Evolutionary conservation across 2,329 filamentous ascomycete genomes (phyloP).

Genomic region (Hypoxylon sp.): DNA sequence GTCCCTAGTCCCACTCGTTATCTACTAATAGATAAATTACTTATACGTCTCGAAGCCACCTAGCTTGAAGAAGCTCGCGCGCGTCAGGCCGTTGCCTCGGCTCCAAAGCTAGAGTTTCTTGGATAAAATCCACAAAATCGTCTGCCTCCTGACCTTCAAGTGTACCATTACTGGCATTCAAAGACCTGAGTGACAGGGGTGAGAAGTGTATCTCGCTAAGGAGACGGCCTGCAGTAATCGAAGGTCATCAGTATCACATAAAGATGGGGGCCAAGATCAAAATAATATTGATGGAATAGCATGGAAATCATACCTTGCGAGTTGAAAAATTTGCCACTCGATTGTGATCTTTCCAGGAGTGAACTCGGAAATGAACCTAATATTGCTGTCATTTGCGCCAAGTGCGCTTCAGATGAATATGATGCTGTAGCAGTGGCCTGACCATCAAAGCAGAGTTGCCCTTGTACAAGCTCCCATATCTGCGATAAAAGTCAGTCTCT

Average conservation of each 20-base stretch:
- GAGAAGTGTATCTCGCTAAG: not conserved
- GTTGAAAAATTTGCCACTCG: not conserved
- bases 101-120: not conserved
- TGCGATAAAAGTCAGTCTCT: not conserved
- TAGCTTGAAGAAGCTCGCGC: not conserved
- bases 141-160: not conserved
- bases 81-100: not conserved
- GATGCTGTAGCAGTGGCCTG: not conserved
- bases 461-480: not conserved
- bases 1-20: not conserved
- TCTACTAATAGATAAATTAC: not conserved
- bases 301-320: not conserved
- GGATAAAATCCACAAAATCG: not conserved
- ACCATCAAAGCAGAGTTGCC: constrained; percentile 1
- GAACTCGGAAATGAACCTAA: not conserved
- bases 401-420: constrained; percentile 2
- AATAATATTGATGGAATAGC: not conserved
- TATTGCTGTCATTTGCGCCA: not conserved
- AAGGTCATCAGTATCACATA: not conserved
- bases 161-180: not conserved
- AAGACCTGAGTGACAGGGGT: not conserved
- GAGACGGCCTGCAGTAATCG: not conserved
- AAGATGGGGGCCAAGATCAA: not conserved
- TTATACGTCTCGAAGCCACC: not conserved
- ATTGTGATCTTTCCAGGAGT: not conserved